These are phyloP conservation scores for Kwoniella sp. DNA, from an alignment of 768 basidiomycete species.

Conservation along the genomic window DNA sequence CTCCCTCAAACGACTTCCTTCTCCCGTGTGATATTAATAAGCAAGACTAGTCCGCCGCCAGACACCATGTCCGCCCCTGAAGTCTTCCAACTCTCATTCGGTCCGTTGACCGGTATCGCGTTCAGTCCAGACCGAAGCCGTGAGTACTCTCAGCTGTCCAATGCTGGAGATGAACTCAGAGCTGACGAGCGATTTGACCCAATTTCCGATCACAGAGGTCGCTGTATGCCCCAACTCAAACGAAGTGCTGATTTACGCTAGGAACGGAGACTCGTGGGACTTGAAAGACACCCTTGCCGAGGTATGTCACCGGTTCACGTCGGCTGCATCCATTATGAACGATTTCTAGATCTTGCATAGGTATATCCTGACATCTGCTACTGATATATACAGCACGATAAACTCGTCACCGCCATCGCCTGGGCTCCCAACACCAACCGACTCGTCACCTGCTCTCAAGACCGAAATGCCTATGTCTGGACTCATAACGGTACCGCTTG, in stretches of 20 bases:
- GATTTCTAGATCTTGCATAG: neutral
- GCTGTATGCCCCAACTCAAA: constrained; percentile 88
- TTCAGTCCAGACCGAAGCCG: constrained; percentile 87
- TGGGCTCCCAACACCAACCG: constrained; percentile 97
- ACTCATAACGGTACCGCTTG: constrained; percentile 81
- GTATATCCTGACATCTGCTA: neutral
- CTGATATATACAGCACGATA: constrained; percentile 75
- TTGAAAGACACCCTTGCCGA: constrained; percentile 77
- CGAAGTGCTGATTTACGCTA: constrained; percentile 78
- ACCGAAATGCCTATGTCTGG: constrained; percentile 99
- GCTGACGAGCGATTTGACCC: constrained; percentile 5
- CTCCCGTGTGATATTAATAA: neutral
- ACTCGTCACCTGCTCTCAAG: constrained; percentile 98
- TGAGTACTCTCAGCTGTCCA: constrained; percentile 59
- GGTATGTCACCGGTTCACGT: constrained; percentile 59
- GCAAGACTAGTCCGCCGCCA: neutral
- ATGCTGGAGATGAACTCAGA: neutral
- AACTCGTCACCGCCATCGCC: constrained; percentile 94
- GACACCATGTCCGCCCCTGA: constrained; percentile 69
- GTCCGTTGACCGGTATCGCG: constrained; percentile 82
- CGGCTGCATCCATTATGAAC: neutral
- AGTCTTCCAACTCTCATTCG: constrained; percentile 74
- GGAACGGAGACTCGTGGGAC: constrained; percentile 53
- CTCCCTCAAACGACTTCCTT: constrained; percentile 57
- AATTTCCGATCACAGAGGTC: constrained; percentile 65